Evolutionary conservation across 306 rosid species (phyloP).

Genomic region (Quercus suber): DNA sequence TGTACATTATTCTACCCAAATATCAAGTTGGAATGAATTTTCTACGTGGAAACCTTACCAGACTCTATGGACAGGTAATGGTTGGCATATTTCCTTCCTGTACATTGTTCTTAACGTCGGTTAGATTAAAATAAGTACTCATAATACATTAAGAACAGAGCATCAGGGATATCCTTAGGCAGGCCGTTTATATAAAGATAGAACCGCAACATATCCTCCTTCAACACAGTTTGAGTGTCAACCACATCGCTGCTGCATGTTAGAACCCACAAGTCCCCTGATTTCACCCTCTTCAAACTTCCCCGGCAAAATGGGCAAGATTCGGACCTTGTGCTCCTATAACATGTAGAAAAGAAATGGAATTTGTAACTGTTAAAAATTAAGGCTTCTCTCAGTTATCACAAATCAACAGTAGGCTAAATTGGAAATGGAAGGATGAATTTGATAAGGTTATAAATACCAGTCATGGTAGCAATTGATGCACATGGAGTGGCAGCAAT

Average conservation of each 20-base stretch:
- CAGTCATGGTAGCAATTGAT: conserved; percentile 70
- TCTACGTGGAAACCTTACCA: conserved; percentile 12
- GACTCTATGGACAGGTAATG: conserved; percentile 25
- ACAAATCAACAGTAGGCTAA: background rate
- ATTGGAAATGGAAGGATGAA: background rate
- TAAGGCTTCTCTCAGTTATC: background rate
- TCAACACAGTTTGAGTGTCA: conserved; percentile 50
- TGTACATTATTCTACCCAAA: conserved; percentile 14
- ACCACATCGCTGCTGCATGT: conserved; percentile 48
- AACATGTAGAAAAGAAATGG: conserved; percentile 7
- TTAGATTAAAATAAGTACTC: conserved; percentile 53
- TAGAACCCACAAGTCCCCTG: conserved; percentile 76
- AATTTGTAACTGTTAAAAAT: background rate
- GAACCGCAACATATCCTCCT: conserved; percentile 59
- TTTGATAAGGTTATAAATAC: conserved; percentile 25
- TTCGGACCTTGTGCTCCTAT: conserved; percentile 67
- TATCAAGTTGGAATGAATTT: conserved; percentile 4
- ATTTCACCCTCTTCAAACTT: conserved; percentile 59
- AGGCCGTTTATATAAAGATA: conserved; percentile 57
- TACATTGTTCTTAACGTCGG: conserved; percentile 18
- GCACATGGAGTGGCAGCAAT: conserved; percentile 86
- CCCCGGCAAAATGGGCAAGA: conserved; percentile 91
- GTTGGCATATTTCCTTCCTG: conserved; percentile 18
- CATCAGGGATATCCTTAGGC: conserved; percentile 63
- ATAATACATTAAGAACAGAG: conserved; percentile 54